Evolutionary conservation across 495 filamentous ascomycete species (phyloP).

Genomic region (Symbiotaphrina buchneri): DNA sequence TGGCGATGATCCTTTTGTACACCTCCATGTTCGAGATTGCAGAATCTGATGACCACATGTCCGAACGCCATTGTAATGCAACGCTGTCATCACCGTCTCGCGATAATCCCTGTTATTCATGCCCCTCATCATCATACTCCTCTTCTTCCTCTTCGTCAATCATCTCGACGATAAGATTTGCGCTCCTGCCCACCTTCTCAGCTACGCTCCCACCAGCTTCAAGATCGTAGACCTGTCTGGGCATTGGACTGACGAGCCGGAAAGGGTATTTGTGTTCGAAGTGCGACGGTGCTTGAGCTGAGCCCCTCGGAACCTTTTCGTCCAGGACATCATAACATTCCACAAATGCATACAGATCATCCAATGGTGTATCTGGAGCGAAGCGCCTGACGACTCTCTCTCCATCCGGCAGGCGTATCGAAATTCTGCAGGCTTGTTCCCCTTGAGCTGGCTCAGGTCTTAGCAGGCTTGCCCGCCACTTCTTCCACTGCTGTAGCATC

Average conservation of each 20-base stretch:
- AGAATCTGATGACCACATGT: no score
- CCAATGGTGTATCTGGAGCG: conserved; percentile 34
- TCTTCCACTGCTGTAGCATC: conserved; percentile 48
- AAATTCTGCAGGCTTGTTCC: conserved; percentile 58
- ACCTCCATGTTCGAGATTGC: no score
- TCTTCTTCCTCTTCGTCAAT: conserved; percentile 34
- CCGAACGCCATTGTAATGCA: no score
- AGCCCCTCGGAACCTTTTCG: no score
- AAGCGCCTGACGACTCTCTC: conserved; percentile 62
- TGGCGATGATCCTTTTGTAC: no score
- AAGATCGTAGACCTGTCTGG: conserved; percentile 52
- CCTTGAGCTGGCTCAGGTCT: conserved; percentile 41
- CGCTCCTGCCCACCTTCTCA: conserved; percentile 58
- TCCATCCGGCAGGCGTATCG: conserved; percentile 50
- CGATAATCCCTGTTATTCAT: no score
- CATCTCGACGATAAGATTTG: conserved; percentile 70
- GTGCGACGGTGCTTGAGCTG: conserved; percentile 27
- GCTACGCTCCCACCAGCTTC: conserved; percentile 36
- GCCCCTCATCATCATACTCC: no score
- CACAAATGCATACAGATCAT: conserved; percentile 90
- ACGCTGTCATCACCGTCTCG: conserved; percentile 7
- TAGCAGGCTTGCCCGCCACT: conserved; percentile 53
- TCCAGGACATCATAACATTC: conserved; percentile 59
- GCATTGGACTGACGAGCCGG: conserved; percentile 60
- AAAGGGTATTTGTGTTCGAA: conserved; percentile 69